A percentile compares a stretch with the other conserved stretches of the same genome.
Evolutionary conservation across 2,329 filamentous ascomycete species (phyloP).

Genomic region (Epichloe gansuensis): DNA sequence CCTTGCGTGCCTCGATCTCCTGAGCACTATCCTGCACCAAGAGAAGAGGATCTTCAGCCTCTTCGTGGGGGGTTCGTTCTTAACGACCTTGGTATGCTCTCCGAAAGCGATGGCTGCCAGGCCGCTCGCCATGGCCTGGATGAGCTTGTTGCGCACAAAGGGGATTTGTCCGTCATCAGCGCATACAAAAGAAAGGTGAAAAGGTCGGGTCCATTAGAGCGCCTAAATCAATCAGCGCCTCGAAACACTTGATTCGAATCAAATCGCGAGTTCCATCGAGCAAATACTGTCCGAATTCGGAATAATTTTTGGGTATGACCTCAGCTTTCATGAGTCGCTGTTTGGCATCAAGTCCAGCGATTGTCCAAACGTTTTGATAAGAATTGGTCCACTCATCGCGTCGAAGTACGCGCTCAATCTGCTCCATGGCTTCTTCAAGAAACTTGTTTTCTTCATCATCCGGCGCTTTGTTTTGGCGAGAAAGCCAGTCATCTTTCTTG

Average conservation of each 20-base stretch:
- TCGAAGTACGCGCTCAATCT: conserved; percentile 54
- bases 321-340: conserved; percentile 51
- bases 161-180: conserved; percentile 50
- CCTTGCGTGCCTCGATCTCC: conserved; percentile 45
- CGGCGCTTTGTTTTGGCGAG: conserved; percentile 32
- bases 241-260: conserved; percentile 54
- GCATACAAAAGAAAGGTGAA: conserved; percentile 45
- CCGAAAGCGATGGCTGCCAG: conserved; percentile 53
- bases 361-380: conserved; percentile 56
- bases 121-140: conserved; percentile 45
- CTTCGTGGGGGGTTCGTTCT: conserved; percentile 25
- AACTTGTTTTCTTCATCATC: conserved; percentile 36
- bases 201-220: conserved; percentile 43
- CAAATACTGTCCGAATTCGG: conserved; percentile 51
- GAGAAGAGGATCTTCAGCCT: conserved; percentile 24
- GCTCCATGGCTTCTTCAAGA: conserved; percentile 41
- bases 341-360: conserved; percentile 49
- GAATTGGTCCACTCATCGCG: conserved; percentile 59
- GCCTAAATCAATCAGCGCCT: conserved; percentile 52
- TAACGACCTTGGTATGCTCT: conserved; percentile 37
- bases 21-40: conserved; percentile 30
- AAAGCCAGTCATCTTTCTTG: conserved; percentile 31
- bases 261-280: conserved; percentile 51
- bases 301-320: conserved; percentile 40
- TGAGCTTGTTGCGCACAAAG: conserved; percentile 47